A percentile compares a stretch with the other conserved stretches of the same genome.
Conservation (phyloP, 139 green algal species). For the Marvania coccoides region DNA sequence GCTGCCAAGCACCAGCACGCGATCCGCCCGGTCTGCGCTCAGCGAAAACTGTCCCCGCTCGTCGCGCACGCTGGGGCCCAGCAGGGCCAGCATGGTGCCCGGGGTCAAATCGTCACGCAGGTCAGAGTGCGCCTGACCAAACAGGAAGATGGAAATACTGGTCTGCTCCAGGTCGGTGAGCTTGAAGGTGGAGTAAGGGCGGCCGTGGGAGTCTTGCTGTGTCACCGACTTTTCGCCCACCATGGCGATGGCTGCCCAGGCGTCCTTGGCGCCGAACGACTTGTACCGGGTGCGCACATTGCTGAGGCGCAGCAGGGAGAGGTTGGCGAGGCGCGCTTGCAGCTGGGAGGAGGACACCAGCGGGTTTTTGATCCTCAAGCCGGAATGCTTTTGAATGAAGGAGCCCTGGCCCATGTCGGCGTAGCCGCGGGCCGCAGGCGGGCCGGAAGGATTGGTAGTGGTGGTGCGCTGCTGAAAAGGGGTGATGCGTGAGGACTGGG, state of each 20-base stretch:
- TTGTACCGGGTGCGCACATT: constrained; percentile 8
- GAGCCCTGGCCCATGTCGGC: constrained; percentile 18
- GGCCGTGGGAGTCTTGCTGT: constrained; percentile 13
- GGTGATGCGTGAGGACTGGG: too few species aligned
- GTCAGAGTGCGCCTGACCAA: constrained; percentile 26
- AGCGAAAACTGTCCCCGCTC: constrained; percentile 10
- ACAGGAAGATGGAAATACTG: constrained; percentile 31
- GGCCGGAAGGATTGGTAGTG: too few species aligned
- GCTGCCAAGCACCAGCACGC: constrained; percentile 34
- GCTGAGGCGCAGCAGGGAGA: constrained; percentile 14
- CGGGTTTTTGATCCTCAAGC: constrained; percentile 36
- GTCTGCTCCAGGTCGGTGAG: constrained; percentile 37
- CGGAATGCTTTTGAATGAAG: constrained; percentile 5
- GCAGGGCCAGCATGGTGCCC: constrained; percentile 30
- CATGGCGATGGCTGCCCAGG: constrained; percentile 32
- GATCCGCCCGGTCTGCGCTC: constrained; percentile 19
- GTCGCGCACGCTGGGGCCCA: constrained; percentile 6
- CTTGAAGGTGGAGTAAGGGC: constrained; percentile 32
- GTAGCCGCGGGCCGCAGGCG: not conserved
- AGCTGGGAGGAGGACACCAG: constrained; percentile 31
- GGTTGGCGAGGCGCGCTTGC: constrained; percentile 12
- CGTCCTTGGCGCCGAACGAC: not conserved
- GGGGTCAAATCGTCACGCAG: constrained; percentile 8
- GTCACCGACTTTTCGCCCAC: constrained; percentile 29
- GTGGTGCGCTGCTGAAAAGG: too few species aligned